Conservation (phyloP, 306 rosid species). For the Carpinus viminea region DNA sequence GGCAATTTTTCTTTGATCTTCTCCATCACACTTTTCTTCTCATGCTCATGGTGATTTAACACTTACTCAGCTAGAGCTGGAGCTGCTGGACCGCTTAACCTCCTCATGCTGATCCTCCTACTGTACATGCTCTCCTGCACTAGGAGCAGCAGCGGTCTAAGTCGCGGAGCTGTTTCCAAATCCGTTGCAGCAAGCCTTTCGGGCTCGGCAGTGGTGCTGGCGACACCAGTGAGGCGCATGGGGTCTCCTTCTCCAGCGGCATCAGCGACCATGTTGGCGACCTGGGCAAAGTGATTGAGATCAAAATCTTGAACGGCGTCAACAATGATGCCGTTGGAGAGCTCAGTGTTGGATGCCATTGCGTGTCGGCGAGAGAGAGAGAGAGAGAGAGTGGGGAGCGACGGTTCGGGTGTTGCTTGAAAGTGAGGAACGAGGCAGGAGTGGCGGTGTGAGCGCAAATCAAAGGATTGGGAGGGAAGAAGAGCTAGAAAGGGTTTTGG, state of each 20-base stretch:
- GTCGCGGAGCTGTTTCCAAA: not conserved
- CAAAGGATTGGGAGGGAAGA: not conserved
- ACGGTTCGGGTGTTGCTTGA: not conserved
- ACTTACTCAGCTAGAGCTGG: constrained; percentile 65
- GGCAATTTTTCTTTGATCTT: constrained; percentile 82
- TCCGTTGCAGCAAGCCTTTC: not conserved
- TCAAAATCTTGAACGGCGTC: constrained; percentile 18
- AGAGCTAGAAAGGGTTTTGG: not conserved
- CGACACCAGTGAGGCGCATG: constrained; percentile 62
- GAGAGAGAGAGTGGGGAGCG: constrained; percentile 8
- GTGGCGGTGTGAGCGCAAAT: constrained; percentile 12
- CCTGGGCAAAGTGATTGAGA: constrained; percentile 48
- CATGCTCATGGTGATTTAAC: constrained; percentile 32
- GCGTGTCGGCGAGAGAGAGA: not conserved
- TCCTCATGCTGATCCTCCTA: constrained; percentile 5
- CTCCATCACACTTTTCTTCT: constrained; percentile 64
- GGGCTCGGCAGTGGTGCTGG: constrained; percentile 28
- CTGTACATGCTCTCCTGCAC: constrained; percentile 7
- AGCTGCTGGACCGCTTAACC: constrained; percentile 37
- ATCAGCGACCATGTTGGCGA: constrained; percentile 76
- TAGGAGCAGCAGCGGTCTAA: not conserved
- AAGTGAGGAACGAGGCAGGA: not conserved
- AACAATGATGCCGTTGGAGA: constrained; percentile 21
- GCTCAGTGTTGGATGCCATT: constrained; percentile 40
- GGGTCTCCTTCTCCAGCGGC: constrained; percentile 89